These are phyloP conservation scores for Yamadazyma akitaensis DNA, from an alignment of 805 yeast species.

Conservation along the genomic window DNA sequence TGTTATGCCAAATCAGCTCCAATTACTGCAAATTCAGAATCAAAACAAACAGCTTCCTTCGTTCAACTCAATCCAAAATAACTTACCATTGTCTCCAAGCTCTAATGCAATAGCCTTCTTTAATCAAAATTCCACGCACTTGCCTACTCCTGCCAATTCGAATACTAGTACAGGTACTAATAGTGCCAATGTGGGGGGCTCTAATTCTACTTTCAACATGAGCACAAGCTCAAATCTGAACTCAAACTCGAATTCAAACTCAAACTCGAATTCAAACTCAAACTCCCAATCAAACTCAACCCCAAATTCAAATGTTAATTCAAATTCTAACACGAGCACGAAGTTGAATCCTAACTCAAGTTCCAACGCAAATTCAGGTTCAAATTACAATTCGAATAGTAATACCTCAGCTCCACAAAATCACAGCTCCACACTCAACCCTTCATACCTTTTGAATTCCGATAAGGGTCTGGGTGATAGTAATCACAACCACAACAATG, in stretches of 20 bases:
- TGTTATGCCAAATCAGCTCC: conserved; percentile 19
- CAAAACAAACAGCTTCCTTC: conserved; percentile 34
- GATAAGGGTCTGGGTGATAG: not conserved
- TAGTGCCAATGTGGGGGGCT: not conserved
- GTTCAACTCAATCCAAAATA: conserved; percentile 34
- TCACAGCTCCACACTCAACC: conserved; percentile 20
- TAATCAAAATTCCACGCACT: not conserved
- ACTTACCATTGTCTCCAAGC: conserved; percentile 27
- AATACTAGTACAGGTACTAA: not conserved
- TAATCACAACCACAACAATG: not conserved
- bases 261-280: not conserved
- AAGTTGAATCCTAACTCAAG: not conserved
- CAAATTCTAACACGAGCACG: not conserved
- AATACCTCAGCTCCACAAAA: not conserved
- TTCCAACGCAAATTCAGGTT: not conserved
- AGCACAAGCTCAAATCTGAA: not conserved
- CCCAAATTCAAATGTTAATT: not conserved
- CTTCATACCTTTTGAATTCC: conserved; percentile 23
- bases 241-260: not conserved
- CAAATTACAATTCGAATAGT: not conserved
- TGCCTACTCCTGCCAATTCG: not conserved
- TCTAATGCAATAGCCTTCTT: conserved; percentile 2
- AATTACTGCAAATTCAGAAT: conserved; percentile 21
- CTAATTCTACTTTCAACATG: not conserved
- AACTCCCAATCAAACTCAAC: not conserved